Evolutionary conservation across 2,329 filamentous ascomycete genomes (phyloP).

Genomic region (Hypoxylon sp.): DNA sequence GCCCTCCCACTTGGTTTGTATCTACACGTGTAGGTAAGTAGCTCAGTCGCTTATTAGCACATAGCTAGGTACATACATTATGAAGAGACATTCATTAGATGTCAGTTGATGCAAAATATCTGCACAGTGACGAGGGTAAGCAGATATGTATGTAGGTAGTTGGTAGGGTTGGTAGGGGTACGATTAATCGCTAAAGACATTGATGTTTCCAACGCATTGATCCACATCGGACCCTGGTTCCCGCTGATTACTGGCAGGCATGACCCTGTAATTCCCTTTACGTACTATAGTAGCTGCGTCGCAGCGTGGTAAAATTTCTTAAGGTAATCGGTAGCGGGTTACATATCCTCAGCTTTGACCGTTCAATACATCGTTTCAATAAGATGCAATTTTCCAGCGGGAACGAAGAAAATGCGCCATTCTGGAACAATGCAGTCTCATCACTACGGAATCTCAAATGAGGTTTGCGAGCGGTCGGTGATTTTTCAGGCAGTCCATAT

Average conservation of each 20-base stretch:
- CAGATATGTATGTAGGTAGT: not conserved
- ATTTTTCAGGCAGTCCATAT: conserved; percentile 10
- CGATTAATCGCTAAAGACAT: conserved; percentile 13
- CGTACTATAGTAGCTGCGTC: too few species aligned
- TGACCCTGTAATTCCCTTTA: conserved; percentile 23
- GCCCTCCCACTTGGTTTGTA: too few species aligned
- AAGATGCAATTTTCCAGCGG: conserved; percentile 7
- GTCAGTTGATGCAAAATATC: conserved; percentile 26
- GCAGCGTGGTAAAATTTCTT: not conserved
- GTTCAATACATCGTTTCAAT: conserved; percentile 16
- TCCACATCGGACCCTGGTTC: conserved; percentile 33
- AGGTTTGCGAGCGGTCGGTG: not conserved
- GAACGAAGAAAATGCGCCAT: not conserved
- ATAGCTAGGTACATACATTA: not conserved
- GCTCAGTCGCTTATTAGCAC: conserved; percentile 9
- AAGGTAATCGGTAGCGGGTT: conserved; percentile 14
- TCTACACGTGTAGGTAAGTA: not conserved
- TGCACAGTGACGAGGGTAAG: conserved; percentile 36
- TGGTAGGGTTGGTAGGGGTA: conserved; percentile 27
- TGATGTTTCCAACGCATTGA: conserved; percentile 18
- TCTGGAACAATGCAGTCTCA: not conserved
- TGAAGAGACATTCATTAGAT: conserved; percentile 4
- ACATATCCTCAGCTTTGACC: conserved; percentile 29
- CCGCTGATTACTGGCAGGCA: conserved; percentile 44
- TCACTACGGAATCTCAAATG: not conserved